These are phyloP conservation scores for Dysphania ambrosioides DNA, from an alignment of 148 eudicot genomes.

Conservation along the genomic window DNA sequence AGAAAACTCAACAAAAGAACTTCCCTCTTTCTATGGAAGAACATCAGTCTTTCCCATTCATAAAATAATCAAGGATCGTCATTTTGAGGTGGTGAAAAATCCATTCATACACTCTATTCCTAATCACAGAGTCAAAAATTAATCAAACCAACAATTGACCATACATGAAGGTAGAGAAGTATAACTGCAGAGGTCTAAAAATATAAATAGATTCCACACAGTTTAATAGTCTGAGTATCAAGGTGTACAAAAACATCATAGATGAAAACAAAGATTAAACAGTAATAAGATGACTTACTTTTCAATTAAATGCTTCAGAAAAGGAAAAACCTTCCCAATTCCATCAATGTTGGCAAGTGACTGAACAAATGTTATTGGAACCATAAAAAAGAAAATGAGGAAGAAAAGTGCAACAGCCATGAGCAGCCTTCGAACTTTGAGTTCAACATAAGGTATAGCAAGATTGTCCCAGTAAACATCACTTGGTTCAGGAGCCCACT, in stretches of 20 bases:
- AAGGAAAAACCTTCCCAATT: constrained; percentile 79
- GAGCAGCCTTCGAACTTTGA: constrained; percentile 57
- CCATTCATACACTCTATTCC: not conserved
- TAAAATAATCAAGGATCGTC: not conserved
- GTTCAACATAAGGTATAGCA: constrained; percentile 81
- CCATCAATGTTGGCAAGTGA: constrained; percentile 86
- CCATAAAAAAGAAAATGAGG: constrained; percentile 87
- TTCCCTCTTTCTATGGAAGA: no score
- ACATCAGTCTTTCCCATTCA: no score
- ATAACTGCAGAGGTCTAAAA: no score
- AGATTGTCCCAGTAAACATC: constrained; percentile 92
- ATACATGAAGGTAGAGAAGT: not conserved
- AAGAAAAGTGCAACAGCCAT: constrained; percentile 79
- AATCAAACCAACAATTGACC: no score
- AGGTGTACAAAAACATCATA: not conserved
- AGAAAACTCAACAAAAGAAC: no score
- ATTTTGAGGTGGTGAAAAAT: not conserved
- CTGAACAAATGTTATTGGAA: constrained; percentile 89
- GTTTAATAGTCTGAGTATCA: not conserved
- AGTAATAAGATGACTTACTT: constrained; percentile 44
- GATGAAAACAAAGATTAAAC: not conserved
- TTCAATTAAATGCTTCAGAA: constrained; percentile 52
- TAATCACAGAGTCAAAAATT: not conserved
- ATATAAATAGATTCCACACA: not conserved
- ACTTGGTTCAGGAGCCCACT: constrained; percentile 98